Conservation (phyloP, 1,284 basidiomycete species). For the Boletus mariae region DNA sequence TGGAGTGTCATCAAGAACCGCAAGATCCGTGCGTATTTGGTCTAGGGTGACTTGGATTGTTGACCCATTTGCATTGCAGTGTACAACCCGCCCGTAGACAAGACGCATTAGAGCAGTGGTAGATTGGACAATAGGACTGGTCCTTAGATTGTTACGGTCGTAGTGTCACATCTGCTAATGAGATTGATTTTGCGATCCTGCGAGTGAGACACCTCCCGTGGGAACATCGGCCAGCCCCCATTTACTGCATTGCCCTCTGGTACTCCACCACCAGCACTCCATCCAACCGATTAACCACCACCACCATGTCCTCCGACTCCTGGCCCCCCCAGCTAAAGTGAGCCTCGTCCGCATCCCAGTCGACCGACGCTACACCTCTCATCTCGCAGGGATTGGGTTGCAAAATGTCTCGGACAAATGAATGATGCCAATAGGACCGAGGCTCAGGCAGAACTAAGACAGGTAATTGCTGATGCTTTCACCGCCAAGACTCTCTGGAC, state of each 20-base stretch:
- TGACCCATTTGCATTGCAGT: slow-evolving; percentile 33
- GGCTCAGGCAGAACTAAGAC: slow-evolving; percentile 77
- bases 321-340: slow-evolving; percentile 66
- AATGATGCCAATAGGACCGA: slow-evolving; percentile 70
- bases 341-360: slow-evolving; percentile 5
- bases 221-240: slow-evolving; percentile 13
- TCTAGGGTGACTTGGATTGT: neutral
- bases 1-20: slow-evolving; percentile 90
- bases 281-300: slow-evolving; percentile 6
- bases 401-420: slow-evolving; percentile 78
- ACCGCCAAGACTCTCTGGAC: slow-evolving; percentile 78
- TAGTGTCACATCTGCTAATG: slow-evolving; percentile 26
- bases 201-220: slow-evolving; percentile 6
- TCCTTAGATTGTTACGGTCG: slow-evolving; percentile 27
- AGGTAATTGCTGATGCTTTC: slow-evolving; percentile 84
- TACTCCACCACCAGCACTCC: neutral
- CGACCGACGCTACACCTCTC: slow-evolving; percentile 2
- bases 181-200: slow-evolving; percentile 6
- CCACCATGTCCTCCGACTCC: slow-evolving; percentile 58
- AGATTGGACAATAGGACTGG: slow-evolving; percentile 6
- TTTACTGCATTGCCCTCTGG: slow-evolving; percentile 2
- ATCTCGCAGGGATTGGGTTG: slow-evolving; percentile 72
- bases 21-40: slow-evolving; percentile 69
- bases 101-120: slow-evolving; percentile 34
- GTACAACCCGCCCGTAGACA: slow-evolving; percentile 51